phyloP scores from a whole-genome alignment of 2,329 filamentous ascomycete genomes.

The Ophiostoma montium region DNA sequence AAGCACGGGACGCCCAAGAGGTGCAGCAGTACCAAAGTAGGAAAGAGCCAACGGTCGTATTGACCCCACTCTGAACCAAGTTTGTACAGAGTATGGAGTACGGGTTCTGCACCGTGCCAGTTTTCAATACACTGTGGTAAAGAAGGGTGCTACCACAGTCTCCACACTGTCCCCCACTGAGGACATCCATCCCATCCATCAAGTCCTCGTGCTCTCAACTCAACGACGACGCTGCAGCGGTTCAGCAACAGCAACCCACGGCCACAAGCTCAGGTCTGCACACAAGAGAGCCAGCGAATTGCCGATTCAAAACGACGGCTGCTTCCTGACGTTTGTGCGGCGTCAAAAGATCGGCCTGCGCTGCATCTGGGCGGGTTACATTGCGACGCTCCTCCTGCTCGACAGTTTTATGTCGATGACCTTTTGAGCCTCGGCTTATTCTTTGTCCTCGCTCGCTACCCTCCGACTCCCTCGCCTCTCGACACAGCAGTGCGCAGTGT shows the following conservation, averaged over 20 bases:
- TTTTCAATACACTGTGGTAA: too few species aligned
- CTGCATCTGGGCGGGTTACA: too few species aligned
- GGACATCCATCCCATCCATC: background rate
- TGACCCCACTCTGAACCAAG: slow-evolving; percentile 6
- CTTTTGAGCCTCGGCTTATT: too few species aligned
- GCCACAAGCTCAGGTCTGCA: background rate
- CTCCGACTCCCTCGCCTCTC: background rate
- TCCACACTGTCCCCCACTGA: background rate
- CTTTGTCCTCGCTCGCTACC: background rate
- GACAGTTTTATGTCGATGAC: too few species aligned
- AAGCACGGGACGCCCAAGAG: background rate
- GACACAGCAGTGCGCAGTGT: background rate
- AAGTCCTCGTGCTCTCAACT: background rate
- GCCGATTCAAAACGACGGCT: background rate
- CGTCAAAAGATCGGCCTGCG: slow-evolving; percentile 9
- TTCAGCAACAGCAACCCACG: slow-evolving; percentile 3
- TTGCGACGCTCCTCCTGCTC: too few species aligned
- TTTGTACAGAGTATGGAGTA: too few species aligned
- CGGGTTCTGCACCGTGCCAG: too few species aligned
- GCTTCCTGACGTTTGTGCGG: slow-evolving; percentile 9
- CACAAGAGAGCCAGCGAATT: background rate
- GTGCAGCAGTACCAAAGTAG: too few species aligned
- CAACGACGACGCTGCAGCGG: background rate
- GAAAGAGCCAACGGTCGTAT: slow-evolving; percentile 4
- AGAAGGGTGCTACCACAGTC: background rate